Evolutionary conservation across 371 early-diverging fungal species (phyloP), one percentile per base, ranked within the genome.

Genomic region (Saksenaea oblongispora): DNA sequence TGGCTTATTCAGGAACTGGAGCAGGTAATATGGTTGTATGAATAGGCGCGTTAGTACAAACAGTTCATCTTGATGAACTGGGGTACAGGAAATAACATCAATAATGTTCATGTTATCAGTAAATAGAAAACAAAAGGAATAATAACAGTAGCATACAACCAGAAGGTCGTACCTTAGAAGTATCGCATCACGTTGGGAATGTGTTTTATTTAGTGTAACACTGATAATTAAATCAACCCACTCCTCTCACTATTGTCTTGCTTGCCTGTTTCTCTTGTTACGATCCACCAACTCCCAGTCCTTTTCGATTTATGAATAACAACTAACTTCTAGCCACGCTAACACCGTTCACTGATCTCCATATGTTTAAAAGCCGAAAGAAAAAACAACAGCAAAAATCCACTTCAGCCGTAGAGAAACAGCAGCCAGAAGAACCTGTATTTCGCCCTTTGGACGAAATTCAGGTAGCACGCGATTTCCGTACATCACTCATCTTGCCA

Each of bases 401-500:
- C 17, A 28, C 54, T 2, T 27, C 28, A 31, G 27, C 58, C 15
- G 61, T 17, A 26, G 56, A 53, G 17, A 61, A 51, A 17, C 61
- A 53, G 22, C 53, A 17, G 22, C 54, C 36, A n/a, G 34, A 54
- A 14, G 34, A 61, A 8, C 15, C 34, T 28, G 13, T 64, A 41
- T 67, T 65, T 56, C 53, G 35, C n/a, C 62, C 75, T 34, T 63
- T 79, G 13, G 74, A 75, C 56, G 79, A 79, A 59, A 66, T 79
- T 62, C 61, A 69, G 34, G 53, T 74, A 26, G 56, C 69, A 27
- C 67, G 72, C 34, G 79, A 79, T 65, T 79, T 79, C 61, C 72
- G 76, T n/a, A 67, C 79, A 51, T 79, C 79, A n/a, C 64, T 75
- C 56, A 79, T 79, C 58, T 41, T 79, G 28, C 74, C 74, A 27